A percentile compares a stretch with the other conserved stretches of the same genome.
Evolutionary conservation across 1,139 yeast species (phyloP).

Genomic region (Ogataea hybrid): DNA sequence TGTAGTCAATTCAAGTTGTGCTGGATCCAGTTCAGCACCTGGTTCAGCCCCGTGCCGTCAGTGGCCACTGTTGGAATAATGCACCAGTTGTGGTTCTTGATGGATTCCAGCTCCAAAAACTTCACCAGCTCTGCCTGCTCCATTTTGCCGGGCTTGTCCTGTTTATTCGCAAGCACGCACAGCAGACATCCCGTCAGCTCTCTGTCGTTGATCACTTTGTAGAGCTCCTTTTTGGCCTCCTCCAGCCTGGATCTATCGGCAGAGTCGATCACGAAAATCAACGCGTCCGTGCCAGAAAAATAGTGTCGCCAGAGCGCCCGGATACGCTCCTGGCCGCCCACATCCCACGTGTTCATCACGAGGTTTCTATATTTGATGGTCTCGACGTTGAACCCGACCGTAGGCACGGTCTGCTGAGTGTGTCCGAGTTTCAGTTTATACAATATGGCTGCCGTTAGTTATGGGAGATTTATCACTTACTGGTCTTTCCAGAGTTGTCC

Average conservation of each 20-base stretch:
- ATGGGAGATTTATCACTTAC: constrained; percentile 33
- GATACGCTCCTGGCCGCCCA: constrained; percentile 92
- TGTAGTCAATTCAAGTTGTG: constrained; percentile 1
- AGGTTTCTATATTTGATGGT: constrained; percentile 86
- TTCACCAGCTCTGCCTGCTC: constrained; percentile 67
- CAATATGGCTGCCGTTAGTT: constrained; percentile 43
- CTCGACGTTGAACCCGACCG: constrained; percentile 94
- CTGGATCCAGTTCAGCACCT: constrained; percentile 73
- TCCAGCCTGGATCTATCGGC: constrained; percentile 69
- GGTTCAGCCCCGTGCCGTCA: constrained; percentile 73
- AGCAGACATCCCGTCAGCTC: constrained; percentile 79
- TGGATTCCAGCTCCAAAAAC: constrained; percentile 49
- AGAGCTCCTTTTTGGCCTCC: constrained; percentile 76
- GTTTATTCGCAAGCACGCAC: constrained; percentile 88
- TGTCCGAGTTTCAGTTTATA: constrained; percentile 74
- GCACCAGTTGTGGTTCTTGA: constrained; percentile 65
- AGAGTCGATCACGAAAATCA: constrained; percentile 87
- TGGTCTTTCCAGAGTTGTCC: constrained; percentile 91
- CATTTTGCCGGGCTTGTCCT: constrained; percentile 65
- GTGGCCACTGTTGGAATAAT: constrained; percentile 75
- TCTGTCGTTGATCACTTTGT: constrained; percentile 72
- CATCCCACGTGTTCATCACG: constrained; percentile 94
- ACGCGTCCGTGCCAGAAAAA: constrained; percentile 91
- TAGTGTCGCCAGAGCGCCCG: constrained; percentile 95
- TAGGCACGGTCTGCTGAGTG: constrained; percentile 82